Base-by-base conservation (phyloP, 2,329 filamentous ascomycete genomes). In the Cordyceps cateniannulata region DNA sequence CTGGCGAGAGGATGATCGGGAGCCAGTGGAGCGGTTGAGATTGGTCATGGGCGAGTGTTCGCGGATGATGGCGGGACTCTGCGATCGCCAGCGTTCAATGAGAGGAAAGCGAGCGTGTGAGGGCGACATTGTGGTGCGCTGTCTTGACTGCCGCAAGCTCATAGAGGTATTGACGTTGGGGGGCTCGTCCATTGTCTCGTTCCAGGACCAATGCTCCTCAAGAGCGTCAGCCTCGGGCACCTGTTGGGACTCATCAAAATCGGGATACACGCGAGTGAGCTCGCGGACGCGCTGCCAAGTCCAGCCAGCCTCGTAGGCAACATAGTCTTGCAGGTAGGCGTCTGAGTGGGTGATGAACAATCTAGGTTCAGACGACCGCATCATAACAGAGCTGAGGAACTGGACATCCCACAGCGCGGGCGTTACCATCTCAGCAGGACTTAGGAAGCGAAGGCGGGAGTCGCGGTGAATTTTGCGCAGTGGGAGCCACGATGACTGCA, bases 341-440 rank as follows among this genome's bases (percentile, higher is more conserved):
- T 89, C 85, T 3, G 86, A 83, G 62, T 90, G 87, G 1, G 90
- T 93, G 62, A 93, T 80, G 72, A 89, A 93, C 14, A 93, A 80
- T 9, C 89, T 81, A 63, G 86, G 85, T 64, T 82, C 80, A 10
- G 83, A 80, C 32, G 85, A 81, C 67, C 87, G 85, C 89, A 93
- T 93, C 67, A 90, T 82, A 42, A 92, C 83, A 52, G 87, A 86
- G 54, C 80, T 80, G 29, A 93, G 78, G 64, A 93, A 93, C 10
- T 83, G 78, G 2, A 86, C 83, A 56, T 86, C 84, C 90, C 90
- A 93, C 3, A 86, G 73, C 1, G 85, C 82, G 0, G 88, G 84
- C 1, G 87, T 91, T 42, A 89, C 74, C 85, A 93, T 89, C 70
- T 93, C 90, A 1, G 84, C 78, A 1, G 85, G 85, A 6, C 82